Evolutionary conservation across 2,329 filamentous ascomycete genomes (phyloP).

Genomic region (Escovopsis sp.): DNA sequence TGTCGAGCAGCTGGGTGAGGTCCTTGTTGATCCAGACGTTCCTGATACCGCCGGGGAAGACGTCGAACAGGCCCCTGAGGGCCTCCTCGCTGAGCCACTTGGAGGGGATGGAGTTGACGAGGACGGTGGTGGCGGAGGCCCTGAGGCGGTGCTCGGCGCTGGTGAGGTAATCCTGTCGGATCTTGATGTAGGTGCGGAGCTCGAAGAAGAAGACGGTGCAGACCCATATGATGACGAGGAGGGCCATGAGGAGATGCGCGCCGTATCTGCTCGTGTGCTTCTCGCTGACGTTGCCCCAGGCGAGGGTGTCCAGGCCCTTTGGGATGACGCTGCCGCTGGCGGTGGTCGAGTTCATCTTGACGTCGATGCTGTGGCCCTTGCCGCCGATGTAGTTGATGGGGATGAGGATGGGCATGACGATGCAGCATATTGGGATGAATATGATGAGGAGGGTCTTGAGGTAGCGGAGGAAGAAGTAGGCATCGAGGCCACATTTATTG

Average conservation of each 20-base stretch:
- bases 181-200: conserved; percentile 73
- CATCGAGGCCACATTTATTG: conserved; percentile 87
- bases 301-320: conserved; percentile 64
- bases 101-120: conserved; percentile 77
- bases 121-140: conserved; percentile 87
- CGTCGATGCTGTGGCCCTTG: conserved; percentile 38
- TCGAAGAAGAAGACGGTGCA: conserved; percentile 81
- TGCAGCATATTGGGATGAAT: conserved; percentile 64
- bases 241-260: conserved; percentile 69
- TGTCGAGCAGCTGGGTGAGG: conserved; percentile 67
- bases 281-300: conserved; percentile 72
- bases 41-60: conserved; percentile 85
- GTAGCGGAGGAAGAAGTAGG: conserved; percentile 95
- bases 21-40: conserved; percentile 97
- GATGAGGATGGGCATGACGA: conserved; percentile 74
- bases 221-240: conserved; percentile 68
- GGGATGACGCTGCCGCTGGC: conserved; percentile 12
- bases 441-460: conserved; percentile 67
- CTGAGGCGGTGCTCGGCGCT: conserved; percentile 86
- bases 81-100: conserved; percentile 84
- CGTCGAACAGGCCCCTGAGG: conserved; percentile 74
- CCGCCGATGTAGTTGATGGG: conserved; percentile 71
- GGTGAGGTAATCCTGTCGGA: conserved; percentile 88
- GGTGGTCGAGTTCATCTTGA: conserved; percentile 19
- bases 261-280: conserved; percentile 56